phyloP scores from a whole-genome alignment of 2,329 filamentous ascomycete species.

The Cadophora luteo-olivacea region DNA sequence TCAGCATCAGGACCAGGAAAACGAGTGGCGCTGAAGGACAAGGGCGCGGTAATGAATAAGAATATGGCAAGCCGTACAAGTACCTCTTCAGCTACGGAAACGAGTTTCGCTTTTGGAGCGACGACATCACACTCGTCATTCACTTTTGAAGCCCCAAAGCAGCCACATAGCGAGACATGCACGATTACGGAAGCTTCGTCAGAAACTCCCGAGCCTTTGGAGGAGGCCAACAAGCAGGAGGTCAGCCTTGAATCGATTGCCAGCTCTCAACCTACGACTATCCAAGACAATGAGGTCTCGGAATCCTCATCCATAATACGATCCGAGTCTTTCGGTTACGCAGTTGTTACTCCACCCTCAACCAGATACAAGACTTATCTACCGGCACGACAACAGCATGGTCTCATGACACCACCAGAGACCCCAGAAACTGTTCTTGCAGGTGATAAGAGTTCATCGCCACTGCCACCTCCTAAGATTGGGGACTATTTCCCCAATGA shows the following conservation, averaged over 20 bases:
- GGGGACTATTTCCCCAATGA: not conserved
- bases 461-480: not conserved
- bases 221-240: not conserved
- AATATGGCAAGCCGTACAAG: not conserved
- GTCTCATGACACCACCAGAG: conserved; percentile 11
- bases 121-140: not conserved
- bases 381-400: conserved; percentile 10
- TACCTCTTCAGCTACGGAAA: not conserved
- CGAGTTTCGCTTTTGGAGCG: not conserved
- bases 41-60: not conserved
- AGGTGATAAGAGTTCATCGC: not conserved
- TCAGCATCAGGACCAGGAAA: not conserved
- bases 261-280: not conserved
- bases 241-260: no score
- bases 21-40: conserved; percentile 1
- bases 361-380: conserved; percentile 20
- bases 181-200: not conserved
- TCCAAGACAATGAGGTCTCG: not conserved
- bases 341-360: conserved; percentile 22
- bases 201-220: not conserved
- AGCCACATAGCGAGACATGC: not conserved
- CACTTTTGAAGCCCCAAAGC: not conserved
- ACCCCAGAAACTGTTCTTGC: not conserved
- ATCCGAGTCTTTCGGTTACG: conserved; percentile 20
- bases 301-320: not conserved